Evolutionary conservation across 228 moss, liverwort and hornwort species (phyloP), one percentile per base, ranked within the genome.

Genomic region (Sphagnum fallax): DNA sequence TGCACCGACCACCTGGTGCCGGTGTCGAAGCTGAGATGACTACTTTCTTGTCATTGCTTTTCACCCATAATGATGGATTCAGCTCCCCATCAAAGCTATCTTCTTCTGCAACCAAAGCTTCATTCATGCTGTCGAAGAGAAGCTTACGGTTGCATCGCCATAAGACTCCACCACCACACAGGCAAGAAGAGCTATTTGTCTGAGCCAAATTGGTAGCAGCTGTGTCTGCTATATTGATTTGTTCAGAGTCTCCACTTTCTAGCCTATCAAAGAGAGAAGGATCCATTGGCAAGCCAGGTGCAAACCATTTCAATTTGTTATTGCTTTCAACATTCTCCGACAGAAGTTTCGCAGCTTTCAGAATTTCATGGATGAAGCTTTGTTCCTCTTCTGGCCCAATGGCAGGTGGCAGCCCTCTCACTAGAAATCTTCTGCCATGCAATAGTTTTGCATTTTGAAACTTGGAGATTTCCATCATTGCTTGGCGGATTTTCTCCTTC

Each of bases 91-190:
- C 78, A 11, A 48, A 69, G 50, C 78, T 67, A 51, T 67, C 64
- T 52, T 32, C 32, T 32, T 76, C 70, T 13, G 78, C 76, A 4
- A 76, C 76, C 50, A 84, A 76, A 0, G 78, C 81, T 62, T 84
- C 84, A 64, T 84, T 84, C 49, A 84, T 74, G 50, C 81, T 81
- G 9, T 84, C 84, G 47, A 84, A 84, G 71, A 84, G 84, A 51
- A 84, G 78, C 69, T 78, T 84, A 11, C 84, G 81, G 63, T 84
- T 78, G 32, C 81, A 81, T 16, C 84, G 73, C 84, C 84, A 84
- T 69, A 78, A 62, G 16, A 78, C 81, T 13, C 81, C 84, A 1
- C 69, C 76, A 53, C 76, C 76, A 5, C 73, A 74, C 6, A 65
- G 47, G 6, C 47, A 48, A 6, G 62, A 15, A 10, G 48, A 48